Base-by-base conservation (phyloP, 2,329 filamentous ascomycete species). In the Tricladium varicosporioides region DNA sequence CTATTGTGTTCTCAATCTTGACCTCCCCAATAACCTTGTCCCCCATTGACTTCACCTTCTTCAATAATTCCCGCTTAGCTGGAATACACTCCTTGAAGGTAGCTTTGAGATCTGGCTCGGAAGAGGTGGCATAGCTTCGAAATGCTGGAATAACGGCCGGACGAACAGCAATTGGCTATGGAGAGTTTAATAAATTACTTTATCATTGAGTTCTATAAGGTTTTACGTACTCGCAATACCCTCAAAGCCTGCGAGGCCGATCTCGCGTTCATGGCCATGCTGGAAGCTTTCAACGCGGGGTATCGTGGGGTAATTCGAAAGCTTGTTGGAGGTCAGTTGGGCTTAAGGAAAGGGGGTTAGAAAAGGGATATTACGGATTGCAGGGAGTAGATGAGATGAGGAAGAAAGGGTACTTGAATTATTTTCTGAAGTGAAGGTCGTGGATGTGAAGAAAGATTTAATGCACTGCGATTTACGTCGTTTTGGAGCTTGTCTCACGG, bases 1-100 rank as follows among this genome's bases (percentile, higher is more conserved):
- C 94, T 66, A 97, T 85, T 18, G 91, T 91, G 76, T 94, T 96
- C 75, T 93, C 90, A 47, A 97, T 85, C 80, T 93, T 96, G 75
- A 97, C 86, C 69, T 96, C 90, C 56, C 93, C 93, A 68, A 97
- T 87, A 59, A 87, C 86, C 75, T 92, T 94, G 69, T 87, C 84
- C 52, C 84, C 82, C 72, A 93, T 85, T 57, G 87, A 84, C 79
- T 97, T 97, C 77, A 97, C 90, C 75, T 92, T 89, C 77, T 96
- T 94, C 68, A 97, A 78, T 16, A 97, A 86, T 74, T 96, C 93
- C 52, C 92, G 86, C 80, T 97, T 97, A 60, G 86, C 91, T 33
- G 94, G 94, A 67, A 99, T 96, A 58, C 86, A 84, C 65, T 86
- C 84, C 69, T 86, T 88, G 65, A 99, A 85, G 13, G 91, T 91